Percentiles rank a stretch among this genome's conserved stretches.
These are phyloP conservation scores for Epichloe aotearoae DNA, from an alignment of 2,329 filamentous ascomycete species.

Conservation along the genomic window DNA sequence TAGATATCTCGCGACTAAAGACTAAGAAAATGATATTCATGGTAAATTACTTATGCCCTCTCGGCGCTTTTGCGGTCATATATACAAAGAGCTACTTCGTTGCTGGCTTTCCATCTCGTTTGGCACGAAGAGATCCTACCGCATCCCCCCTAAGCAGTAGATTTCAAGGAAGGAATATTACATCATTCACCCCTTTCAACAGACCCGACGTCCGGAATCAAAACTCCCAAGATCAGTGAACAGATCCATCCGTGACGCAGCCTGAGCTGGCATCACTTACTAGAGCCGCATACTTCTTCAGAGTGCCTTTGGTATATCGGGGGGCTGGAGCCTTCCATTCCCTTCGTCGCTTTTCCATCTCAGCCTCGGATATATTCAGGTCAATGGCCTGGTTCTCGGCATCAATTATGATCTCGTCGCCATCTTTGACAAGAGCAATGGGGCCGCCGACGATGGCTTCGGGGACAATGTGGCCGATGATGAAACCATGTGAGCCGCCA, in stretches of 20 bases:
- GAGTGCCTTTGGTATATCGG: constrained; percentile 48
- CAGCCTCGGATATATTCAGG: constrained; percentile 52
- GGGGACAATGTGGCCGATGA: constrained; percentile 78
- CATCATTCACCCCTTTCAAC: not conserved
- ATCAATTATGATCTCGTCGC: constrained; percentile 71
- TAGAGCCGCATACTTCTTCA: constrained; percentile 54
- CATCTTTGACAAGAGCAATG: constrained; percentile 69
- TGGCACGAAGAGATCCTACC: not conserved
- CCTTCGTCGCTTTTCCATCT: constrained; percentile 43
- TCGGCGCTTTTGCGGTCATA: not conserved
- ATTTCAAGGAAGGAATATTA: not conserved
- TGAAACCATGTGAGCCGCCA: constrained; percentile 73
- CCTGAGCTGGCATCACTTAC: constrained; percentile 47
- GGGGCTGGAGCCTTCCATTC: constrained; percentile 50
- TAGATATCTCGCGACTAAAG: too few species aligned
- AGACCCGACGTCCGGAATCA: not conserved
- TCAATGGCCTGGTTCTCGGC: constrained; percentile 59
- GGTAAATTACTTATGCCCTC: not conserved
- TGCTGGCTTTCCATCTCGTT: not conserved
- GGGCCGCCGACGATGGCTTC: constrained; percentile 79
- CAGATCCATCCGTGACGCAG: constrained; percentile 39
- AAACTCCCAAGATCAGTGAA: constrained; percentile 4
- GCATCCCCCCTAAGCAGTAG: not conserved
- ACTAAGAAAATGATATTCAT: too few species aligned
- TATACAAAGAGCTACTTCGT: not conserved